Conservation (phyloP, 768 basidiomycete species). For the Leccinum pellstonianum region DNA sequence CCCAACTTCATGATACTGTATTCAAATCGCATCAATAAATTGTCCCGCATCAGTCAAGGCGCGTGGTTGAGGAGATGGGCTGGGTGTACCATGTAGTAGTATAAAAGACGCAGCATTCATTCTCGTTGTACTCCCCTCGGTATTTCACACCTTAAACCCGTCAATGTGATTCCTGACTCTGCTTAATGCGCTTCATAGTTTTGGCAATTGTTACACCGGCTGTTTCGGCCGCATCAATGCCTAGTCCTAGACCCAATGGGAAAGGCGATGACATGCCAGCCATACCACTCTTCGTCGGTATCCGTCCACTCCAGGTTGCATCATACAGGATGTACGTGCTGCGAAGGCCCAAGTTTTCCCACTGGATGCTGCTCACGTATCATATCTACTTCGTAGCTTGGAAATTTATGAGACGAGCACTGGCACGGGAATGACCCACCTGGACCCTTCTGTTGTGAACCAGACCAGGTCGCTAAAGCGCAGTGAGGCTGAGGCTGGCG, state of each 20-base stretch:
- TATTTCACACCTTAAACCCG: not conserved
- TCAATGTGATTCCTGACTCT: no score
- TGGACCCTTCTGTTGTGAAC: not conserved
- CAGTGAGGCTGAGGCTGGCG: not conserved
- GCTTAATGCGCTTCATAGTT: not conserved
- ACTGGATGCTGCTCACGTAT: not conserved
- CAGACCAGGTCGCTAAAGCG: not conserved
- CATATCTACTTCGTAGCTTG: not conserved
- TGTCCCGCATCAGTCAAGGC: no score
- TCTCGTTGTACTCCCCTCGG: not conserved
- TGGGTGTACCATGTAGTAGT: no score
- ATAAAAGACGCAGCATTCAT: not conserved
- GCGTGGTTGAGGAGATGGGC: no score
- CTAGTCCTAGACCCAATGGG: not conserved
- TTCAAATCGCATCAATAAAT: no score
- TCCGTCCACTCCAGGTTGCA: conserved; percentile 1
- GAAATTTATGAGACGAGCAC: conserved; percentile 4
- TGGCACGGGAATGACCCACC: not conserved
- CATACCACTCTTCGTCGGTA: conserved; percentile 9
- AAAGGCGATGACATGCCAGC: not conserved
- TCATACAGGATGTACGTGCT: conserved; percentile 9
- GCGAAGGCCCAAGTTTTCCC: not conserved
- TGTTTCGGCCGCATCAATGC: conserved; percentile 4
- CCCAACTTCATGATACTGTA: no score
- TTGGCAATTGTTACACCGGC: not conserved